Evolutionary conservation across 768 basidiomycete species (phyloP).

Genomic region (Glaciozyma martinii): DNA sequence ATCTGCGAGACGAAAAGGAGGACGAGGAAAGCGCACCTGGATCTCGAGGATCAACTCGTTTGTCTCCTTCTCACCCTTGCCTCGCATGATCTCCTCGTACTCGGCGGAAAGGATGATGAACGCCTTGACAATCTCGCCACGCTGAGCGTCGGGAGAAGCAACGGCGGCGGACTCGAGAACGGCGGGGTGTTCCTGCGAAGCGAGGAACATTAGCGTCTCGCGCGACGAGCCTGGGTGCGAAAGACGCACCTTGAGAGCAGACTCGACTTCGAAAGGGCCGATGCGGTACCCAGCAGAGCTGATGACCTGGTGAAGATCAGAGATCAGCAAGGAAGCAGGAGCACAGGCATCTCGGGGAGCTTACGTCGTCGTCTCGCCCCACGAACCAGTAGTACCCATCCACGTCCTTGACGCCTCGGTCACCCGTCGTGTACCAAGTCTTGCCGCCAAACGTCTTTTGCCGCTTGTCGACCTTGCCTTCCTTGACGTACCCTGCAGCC

Average conservation of each 20-base stretch:
- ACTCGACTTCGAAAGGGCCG: constrained; percentile 30
- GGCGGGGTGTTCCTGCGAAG: constrained; percentile 23
- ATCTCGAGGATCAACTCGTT: constrained; percentile 16
- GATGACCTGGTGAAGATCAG: constrained; percentile 11
- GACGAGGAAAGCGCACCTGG: background rate
- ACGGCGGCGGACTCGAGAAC: constrained; percentile 30
- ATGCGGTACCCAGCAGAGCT: constrained; percentile 18
- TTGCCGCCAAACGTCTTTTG: constrained; percentile 16
- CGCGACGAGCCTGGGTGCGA: background rate
- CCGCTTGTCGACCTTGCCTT: constrained; percentile 26
- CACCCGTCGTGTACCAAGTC: constrained; percentile 27
- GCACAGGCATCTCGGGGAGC: background rate
- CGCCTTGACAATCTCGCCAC: constrained; percentile 28
- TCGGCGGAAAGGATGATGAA: constrained; percentile 23
- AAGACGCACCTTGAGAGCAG: constrained; percentile 16
- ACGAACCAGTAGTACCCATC: constrained; percentile 31
- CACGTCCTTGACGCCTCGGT: constrained; percentile 12
- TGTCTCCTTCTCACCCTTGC: background rate
- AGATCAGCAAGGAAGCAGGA: background rate
- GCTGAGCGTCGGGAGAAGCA: constrained; percentile 16
- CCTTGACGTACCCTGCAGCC: constrained; percentile 19
- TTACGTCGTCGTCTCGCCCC: constrained; percentile 25
- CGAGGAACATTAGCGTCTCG: background rate
- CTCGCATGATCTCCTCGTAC: constrained; percentile 5
- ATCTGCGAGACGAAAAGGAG: background rate